These are phyloP conservation scores for Beauveria bassiana DNA, from an alignment of 2,329 filamentous ascomycete species.

Conservation along the genomic window DNA sequence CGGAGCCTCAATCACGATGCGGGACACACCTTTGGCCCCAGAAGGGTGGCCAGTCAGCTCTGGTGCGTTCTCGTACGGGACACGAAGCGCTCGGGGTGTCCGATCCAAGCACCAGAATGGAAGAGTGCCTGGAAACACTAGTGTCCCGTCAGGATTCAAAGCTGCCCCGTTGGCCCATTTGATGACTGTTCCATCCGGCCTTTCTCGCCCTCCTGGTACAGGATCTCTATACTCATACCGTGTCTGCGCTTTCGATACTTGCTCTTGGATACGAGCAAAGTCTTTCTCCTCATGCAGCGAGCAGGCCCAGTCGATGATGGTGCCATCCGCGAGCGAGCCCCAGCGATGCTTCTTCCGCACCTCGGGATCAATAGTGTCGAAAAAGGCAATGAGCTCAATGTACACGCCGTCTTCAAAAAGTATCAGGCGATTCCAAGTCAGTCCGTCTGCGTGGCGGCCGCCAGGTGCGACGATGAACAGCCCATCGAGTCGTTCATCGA, in stretches of 20 bases:
- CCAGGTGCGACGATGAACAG: slow-evolving; percentile 53
- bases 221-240: slow-evolving; percentile 41
- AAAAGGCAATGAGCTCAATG: slow-evolving; percentile 58
- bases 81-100: slow-evolving; percentile 47
- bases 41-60: slow-evolving; percentile 37
- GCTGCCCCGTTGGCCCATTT: slow-evolving; percentile 51
- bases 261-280: slow-evolving; percentile 30
- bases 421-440: slow-evolving; percentile 55
- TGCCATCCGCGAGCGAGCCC: slow-evolving; percentile 42
- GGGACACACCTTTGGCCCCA: slow-evolving; percentile 42
- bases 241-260: slow-evolving; percentile 24
- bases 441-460: slow-evolving; percentile 52
- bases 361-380: slow-evolving; percentile 33
- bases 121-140: slow-evolving; percentile 37
- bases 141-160: slow-evolving; percentile 18
- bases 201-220: slow-evolving; percentile 42
- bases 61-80: slow-evolving; percentile 33
- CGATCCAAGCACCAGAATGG: slow-evolving; percentile 63
- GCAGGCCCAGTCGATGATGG: slow-evolving; percentile 54
- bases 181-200: slow-evolving; percentile 47
- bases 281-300: slow-evolving; percentile 30
- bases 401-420: slow-evolving; percentile 57
- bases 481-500: slow-evolving; percentile 42
- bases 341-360: slow-evolving; percentile 46
- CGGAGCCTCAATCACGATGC: slow-evolving; percentile 31